Evolutionary conservation across 768 basidiomycete genomes (phyloP), one percentile per base, ranked within the genome.

Genomic region (Dioszegia crocea): DNA sequence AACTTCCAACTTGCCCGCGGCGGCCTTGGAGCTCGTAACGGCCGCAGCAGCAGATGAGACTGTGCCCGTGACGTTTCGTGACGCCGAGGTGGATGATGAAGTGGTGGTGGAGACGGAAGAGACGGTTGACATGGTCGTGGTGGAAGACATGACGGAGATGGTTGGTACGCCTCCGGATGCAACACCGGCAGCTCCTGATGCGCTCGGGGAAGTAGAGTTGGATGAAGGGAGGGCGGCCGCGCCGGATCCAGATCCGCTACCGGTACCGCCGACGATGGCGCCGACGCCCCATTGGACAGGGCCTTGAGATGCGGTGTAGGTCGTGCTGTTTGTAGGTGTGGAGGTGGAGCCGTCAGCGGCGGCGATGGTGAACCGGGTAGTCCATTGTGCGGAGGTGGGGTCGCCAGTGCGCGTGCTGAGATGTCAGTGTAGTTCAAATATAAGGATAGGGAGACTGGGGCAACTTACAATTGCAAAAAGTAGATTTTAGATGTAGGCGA

Each of bases 401-500:
- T 53, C 51, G 36, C 51, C 51, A 16, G 51, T 53, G 4, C 23
- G 11, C 21, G 51, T 53, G 26, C 51, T 53, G 17, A 5, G 23
- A 11, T 9, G 38, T 53, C 51, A 53, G 51, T 21, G 14, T n/a
- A 30, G 12, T 8, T 6, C 19, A n/a, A 26, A 46, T n/a, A 46
- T 4, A 17, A 46, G 8, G 17, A 21, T 26, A 31, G n/a, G 11
- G 10, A n/a, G n/a, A n/a, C n/a, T n/a, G n/a, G n/a, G 31, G 2
- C 8, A 24, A 40, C 51, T n/a, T 19, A 53, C 51, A 53, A 53
- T 53, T 56, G 54, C 29, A 56, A 24, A 27, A 56, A 56, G 24
- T 56, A 56, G 31, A 56, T 56, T 27, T 56, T 56, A 9, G 41
- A 45, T 4, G 40, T 56, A 31, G 54, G 54, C 31, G 54, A 44